Evolutionary conservation across 1,284 basidiomycete species (phyloP).

Genomic region (Cystobasidium slooffiae): DNA sequence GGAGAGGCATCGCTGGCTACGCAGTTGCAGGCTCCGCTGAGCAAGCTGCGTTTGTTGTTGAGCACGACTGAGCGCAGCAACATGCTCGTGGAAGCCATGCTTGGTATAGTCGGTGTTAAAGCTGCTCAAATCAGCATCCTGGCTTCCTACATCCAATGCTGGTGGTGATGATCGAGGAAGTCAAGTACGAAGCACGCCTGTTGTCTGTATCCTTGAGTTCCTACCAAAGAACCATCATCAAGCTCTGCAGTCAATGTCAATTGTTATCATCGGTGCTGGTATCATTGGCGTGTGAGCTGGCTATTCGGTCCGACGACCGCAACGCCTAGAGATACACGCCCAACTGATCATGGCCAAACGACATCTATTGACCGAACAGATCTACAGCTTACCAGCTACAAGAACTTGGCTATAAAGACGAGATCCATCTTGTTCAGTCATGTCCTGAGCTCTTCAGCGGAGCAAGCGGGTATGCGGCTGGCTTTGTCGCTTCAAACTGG

Average conservation of each 20-base stretch:
- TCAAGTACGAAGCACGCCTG: background rate
- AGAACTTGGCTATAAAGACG: constrained; percentile 15
- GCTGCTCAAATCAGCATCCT: background rate
- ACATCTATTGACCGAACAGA: background rate
- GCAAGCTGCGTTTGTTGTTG: background rate
- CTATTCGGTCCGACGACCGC: background rate
- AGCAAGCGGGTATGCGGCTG: constrained; percentile 31
- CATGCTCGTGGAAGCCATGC: constrained; percentile 29
- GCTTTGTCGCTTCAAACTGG: constrained; percentile 30
- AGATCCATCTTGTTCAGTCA: constrained; percentile 13
- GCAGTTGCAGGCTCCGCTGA: constrained; percentile 19
- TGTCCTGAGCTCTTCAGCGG: constrained; percentile 22
- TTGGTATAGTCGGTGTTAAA: background rate
- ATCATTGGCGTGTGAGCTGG: constrained; percentile 17
- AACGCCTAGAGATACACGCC: background rate
- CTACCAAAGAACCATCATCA: background rate
- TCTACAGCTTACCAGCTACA: constrained; percentile 24
- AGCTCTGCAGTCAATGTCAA: background rate
- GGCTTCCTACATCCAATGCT: too few relatives aligned
- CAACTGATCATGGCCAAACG: background rate
- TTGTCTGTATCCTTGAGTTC: background rate
- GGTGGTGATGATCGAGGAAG: background rate
- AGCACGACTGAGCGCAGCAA: background rate
- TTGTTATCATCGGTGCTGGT: constrained; percentile 22
- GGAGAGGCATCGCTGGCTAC: background rate